phyloP scores from a whole-genome alignment of 805 yeast genomes.

The Saturnispora halmiae region DNA sequence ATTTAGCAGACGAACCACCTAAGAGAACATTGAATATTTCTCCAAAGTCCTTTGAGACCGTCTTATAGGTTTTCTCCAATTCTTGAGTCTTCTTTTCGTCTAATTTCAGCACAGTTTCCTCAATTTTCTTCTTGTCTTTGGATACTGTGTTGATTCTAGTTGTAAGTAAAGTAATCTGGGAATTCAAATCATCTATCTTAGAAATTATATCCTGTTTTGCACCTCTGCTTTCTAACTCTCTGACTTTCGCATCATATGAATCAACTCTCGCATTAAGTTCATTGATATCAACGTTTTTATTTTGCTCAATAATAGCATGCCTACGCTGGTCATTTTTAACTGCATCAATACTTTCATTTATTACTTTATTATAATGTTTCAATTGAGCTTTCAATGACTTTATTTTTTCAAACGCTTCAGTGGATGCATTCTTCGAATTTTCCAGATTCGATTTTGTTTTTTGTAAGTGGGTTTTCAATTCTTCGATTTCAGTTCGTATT shows the following conservation, averaged over 20 bases:
- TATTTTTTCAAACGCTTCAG: conserved; percentile 27
- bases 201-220: conserved; percentile 83
- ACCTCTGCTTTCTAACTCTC: conserved; percentile 60
- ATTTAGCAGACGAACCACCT: conserved; percentile 84
- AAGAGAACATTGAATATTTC: conserved; percentile 77
- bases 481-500: conserved; percentile 67
- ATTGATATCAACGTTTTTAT: conserved; percentile 53
- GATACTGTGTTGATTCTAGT: conserved; percentile 81
- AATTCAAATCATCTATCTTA: conserved; percentile 86
- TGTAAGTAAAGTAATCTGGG: conserved; percentile 68
- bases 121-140: conserved; percentile 81
- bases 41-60: conserved; percentile 86
- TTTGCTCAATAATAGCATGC: conserved; percentile 46
- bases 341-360: conserved; percentile 32
- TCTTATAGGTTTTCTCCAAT: conserved; percentile 72
- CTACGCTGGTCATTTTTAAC: conserved; percentile 55
- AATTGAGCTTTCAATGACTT: conserved; percentile 26
- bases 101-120: conserved; percentile 73
- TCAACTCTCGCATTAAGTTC: conserved; percentile 51
- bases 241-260: conserved; percentile 48
- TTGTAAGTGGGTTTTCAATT: conserved; percentile 38
- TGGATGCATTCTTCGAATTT: conserved; percentile 38
- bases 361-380: conserved; percentile 25
- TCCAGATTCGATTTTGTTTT: conserved; percentile 41
- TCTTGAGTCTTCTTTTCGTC: conserved; percentile 82